Evolutionary conservation across 176 grass and related monocot species (phyloP).

Genomic region (Carex littledalei): DNA sequence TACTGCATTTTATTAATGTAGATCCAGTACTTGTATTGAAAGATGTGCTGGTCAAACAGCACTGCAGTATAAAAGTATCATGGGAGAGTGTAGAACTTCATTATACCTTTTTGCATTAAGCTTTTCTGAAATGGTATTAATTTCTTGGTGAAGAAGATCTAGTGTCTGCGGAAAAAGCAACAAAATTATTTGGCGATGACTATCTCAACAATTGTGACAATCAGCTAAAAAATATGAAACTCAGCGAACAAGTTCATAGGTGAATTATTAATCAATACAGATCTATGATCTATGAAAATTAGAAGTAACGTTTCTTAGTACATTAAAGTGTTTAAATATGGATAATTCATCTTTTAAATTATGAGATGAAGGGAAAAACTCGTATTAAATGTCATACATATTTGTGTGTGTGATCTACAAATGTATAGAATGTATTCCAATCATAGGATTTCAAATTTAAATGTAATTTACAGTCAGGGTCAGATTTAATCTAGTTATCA

Average conservation of each 20-base stretch:
- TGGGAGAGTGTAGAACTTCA: not conserved
- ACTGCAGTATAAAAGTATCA: not conserved
- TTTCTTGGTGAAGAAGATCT: conserved; percentile 82
- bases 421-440: not conserved
- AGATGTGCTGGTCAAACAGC: not conserved
- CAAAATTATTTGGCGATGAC: not conserved
- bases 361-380: not conserved
- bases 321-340: not conserved
- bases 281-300: not conserved
- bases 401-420: not conserved
- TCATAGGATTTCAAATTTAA: not conserved
- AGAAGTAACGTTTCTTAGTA: not conserved
- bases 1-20: not conserved
- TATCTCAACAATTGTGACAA: not conserved
- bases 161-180: conserved; percentile 44
- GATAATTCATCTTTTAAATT: not conserved
- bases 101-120: conserved; percentile 53
- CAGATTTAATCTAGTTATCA: not conserved
- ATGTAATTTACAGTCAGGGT: not conserved
- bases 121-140: conserved; percentile 33
- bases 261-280: not conserved
- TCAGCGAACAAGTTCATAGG: not conserved
- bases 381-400: not conserved
- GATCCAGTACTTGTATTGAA: not conserved
- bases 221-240: not conserved